Evolutionary conservation across 2,329 filamentous ascomycete species (phyloP).

Genomic region (Aspergillus latus): DNA sequence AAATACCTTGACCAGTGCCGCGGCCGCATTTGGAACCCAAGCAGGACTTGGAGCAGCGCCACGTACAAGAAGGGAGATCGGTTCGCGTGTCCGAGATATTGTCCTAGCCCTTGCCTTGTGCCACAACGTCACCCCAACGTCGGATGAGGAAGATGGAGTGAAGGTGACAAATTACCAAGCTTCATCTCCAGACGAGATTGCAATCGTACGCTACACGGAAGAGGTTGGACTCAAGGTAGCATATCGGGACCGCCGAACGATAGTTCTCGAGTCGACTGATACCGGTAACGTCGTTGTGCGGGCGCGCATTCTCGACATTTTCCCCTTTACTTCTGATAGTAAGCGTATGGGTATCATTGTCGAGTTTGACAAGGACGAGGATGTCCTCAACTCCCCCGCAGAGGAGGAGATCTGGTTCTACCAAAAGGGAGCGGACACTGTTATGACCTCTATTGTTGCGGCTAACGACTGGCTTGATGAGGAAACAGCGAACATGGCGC

Average conservation of each 20-base stretch:
- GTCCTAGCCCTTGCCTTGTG: conserved; percentile 89
- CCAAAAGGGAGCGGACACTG: conserved; percentile 96
- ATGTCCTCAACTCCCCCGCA: conserved; percentile 50
- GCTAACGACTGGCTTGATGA: conserved; percentile 98
- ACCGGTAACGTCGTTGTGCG: conserved; percentile 74
- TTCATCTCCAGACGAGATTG: conserved; percentile 96
- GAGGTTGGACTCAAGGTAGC: conserved; percentile 81
- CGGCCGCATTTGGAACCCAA: conserved; percentile 65
- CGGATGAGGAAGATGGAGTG: conserved; percentile 76
- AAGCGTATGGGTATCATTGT: conserved; percentile 98
- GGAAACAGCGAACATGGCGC: conserved; percentile 98
- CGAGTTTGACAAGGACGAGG: conserved; percentile 68
- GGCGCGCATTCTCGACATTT: conserved; percentile 87
- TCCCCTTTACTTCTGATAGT: conserved; percentile 95
- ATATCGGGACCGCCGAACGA: conserved; percentile 82
- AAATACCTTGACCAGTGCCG: conserved; percentile 67
- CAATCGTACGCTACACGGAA: conserved; percentile 94
- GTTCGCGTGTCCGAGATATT: conserved; percentile 86
- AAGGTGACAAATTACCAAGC: conserved; percentile 86
- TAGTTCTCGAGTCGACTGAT: conserved; percentile 75
- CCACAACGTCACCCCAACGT: conserved; percentile 94
- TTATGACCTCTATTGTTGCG: conserved; percentile 94
- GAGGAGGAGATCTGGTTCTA: conserved; percentile 94
- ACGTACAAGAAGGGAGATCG: conserved; percentile 87
- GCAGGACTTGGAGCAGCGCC: conserved; percentile 63